Base-by-base conservation (phyloP, 148 eudicot genomes). In the Silene latifolia region DNA sequence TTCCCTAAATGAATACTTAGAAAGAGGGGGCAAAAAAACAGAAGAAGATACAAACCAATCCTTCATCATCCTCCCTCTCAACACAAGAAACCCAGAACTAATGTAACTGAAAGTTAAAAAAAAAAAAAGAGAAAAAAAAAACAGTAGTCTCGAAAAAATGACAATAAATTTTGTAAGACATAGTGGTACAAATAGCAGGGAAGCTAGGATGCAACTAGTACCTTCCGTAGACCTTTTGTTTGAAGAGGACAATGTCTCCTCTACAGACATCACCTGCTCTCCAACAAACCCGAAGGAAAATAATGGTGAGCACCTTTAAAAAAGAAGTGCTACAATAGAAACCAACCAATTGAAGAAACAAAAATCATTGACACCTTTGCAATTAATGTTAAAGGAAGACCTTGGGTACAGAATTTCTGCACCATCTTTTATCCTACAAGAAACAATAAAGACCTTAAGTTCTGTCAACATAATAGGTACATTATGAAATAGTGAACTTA, bases 191-290 rank as follows among this genome's bases (percentile, higher is more conserved):
- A 66, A 79, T 7, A n/a, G 56, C 56, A 66, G 35, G 20, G 17
- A 58, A 47, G n/a, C 61, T 9, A 73, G 19, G 72, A 59, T 68
- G 56, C 60, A 25, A 78, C 60, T 4, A 51, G 72, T 85, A 87
- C 89, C 83, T 88, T 70, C 84, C 80, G 74, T 89, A 83, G 63
- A 89, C 97, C 87, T 82, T 89, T 83, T 91, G 98, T 20, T 75
- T 86, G 83, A 93, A 93, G 81, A 88, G 83, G 74, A 93, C 98
- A 58, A 74, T 77, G 72, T 93, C 97, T 79, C 98, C 98, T 81
- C 83, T 87, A 87, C 97, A 93, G 35, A 88, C 98, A 82, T 93
- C 98, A 73, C 98, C 97, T 93, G 87, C 42, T 65, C 32, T 61
- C 20, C 21, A 17, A 51, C 32, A 42, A 11, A 2, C 48, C 69